Evolutionary conservation across 306 rosid genomes (phyloP), one percentile per base, ranked within the genome.

Genomic region (Vachellia collinsii): DNA sequence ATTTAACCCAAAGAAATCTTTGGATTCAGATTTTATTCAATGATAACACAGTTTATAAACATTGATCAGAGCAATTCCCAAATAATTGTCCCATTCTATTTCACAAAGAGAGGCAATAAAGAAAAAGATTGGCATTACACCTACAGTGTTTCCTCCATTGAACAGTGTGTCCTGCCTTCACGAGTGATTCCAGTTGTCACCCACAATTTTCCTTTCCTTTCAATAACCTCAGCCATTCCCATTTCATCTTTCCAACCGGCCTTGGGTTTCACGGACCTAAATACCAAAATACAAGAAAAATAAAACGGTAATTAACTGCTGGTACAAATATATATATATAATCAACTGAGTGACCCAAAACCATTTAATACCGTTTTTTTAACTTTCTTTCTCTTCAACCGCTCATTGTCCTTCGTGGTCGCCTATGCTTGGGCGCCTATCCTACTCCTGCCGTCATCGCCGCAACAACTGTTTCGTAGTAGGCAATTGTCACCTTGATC

Each of bases 61-160:
- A 58, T 3, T 75, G 51, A 63, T 38, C n/a, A 2, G 68, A 56
- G 53, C 19, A 48, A 73, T 20, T 36, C 17, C 39, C 2, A 37
- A 6, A 36, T 19, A 12, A 5, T 70, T 72, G 67, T 83, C 69
- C 51, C 42, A 65, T 59, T 68, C 37, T 19, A 77, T 62, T 64
- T 42, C 68, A 34, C 39, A 50, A 3, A 79, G 3, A 79, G 11
- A 36, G 34, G 20, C 19, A 34, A 71, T 11, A 19, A 48, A 50
- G 17, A 67, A 44, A 85, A 56, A 44, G 80, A 67, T 22, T 41
- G 54, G 42, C 43, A 72, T 81, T 79, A 72, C 82, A 91, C 99
- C 81, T 89, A 93, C 99, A 95, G 75, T 78, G 90, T 87, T 80
- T 93, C 99, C 83, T 91, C 96, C 53, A 88, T 86, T 29, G 94